Evolutionary conservation across 306 rosid species (phyloP).

Genomic region (Echinosophora koreensis): DNA sequence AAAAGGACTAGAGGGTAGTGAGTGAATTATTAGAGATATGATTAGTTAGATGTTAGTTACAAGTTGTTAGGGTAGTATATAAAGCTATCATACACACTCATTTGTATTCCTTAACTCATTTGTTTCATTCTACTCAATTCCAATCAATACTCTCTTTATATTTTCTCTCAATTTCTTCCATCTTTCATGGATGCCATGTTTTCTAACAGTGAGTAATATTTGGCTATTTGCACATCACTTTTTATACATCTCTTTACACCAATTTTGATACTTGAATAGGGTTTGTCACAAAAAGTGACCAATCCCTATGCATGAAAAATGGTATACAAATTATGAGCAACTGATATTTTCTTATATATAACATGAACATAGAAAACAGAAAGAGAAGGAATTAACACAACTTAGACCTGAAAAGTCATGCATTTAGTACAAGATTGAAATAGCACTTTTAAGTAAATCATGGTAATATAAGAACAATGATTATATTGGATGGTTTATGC

Average conservation of each 20-base stretch:
- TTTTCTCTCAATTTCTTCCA: too few relatives aligned
- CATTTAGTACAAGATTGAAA: not conserved
- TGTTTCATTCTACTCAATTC: too few relatives aligned
- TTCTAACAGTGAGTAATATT: not conserved
- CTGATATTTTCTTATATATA: not conserved
- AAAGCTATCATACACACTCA: too few relatives aligned
- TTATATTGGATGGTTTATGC: not conserved
- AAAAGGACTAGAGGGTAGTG: not conserved
- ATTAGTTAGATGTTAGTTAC: too few relatives aligned
- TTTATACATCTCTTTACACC: not conserved
- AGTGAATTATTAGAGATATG: too few relatives aligned
- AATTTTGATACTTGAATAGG: not conserved
- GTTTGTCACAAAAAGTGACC: not conserved
- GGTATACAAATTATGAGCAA: not conserved
- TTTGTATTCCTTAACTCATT: too few relatives aligned
- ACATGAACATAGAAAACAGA: not conserved
- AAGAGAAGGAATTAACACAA: not conserved
- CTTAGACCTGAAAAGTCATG: conserved; percentile 4
- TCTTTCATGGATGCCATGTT: too few relatives aligned
- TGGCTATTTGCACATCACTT: not conserved
- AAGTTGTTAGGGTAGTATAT: too few relatives aligned
- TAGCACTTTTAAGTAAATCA: not conserved
- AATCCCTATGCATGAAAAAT: too few relatives aligned
- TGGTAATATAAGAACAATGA: not conserved
- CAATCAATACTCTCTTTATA: too few relatives aligned